Conservation (phyloP, 441 rosid species). For the Erodium chrysanthum region DNA sequence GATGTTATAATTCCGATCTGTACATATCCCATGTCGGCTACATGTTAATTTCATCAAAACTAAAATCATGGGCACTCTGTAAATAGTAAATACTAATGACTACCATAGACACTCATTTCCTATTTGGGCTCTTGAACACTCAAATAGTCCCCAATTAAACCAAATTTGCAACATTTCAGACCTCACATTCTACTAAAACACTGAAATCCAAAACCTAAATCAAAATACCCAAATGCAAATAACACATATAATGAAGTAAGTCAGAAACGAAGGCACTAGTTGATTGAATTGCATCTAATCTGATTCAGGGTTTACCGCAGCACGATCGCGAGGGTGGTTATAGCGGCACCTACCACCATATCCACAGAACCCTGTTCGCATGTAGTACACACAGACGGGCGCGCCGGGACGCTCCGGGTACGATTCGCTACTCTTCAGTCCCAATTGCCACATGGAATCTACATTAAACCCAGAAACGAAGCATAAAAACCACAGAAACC, state of each 20-base stretch:
- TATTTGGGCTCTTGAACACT: neutral
- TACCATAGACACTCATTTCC: too few relatives aligned
- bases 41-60: neutral
- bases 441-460: constrained; percentile 84
- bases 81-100: neutral
- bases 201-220: neutral
- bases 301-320: constrained; percentile 37
- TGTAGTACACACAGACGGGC: constrained; percentile 83
- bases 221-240: neutral
- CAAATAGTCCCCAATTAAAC: neutral
- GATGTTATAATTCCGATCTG: too few relatives aligned
- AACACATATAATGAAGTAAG: neutral
- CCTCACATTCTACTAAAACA: neutral
- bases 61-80: neutral
- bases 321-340: constrained; percentile 87
- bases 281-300: neutral
- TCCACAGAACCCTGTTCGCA: constrained; percentile 87
- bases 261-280: neutral
- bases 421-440: constrained; percentile 33
- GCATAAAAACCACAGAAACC: constrained; percentile 16
- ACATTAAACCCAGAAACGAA: constrained; percentile 16
- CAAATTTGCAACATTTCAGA: neutral
- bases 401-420: constrained; percentile 72
- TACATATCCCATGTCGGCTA: neutral
- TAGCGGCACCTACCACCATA: constrained; percentile 72